Base-by-base conservation (phyloP, 306 rosid species). In the Cucumis melo region DNA sequence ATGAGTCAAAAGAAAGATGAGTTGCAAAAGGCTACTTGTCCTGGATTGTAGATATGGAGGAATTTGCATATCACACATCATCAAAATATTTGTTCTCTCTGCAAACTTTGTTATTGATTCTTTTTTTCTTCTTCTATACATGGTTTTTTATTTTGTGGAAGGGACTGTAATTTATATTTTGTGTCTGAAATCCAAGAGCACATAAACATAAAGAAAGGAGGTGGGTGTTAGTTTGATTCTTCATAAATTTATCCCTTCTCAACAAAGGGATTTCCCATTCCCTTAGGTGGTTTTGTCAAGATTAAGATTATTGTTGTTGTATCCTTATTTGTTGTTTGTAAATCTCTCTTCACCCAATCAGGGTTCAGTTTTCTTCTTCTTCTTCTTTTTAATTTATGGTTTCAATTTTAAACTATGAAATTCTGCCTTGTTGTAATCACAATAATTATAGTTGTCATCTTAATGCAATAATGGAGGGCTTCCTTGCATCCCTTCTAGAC, bases 21-120 rank as follows among this genome's bases (percentile, higher is more conserved):
- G 76, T 50, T 72, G 76, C 76, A 60, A 29, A 29, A 74, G 63
- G 78, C 78, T 74, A 36, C 80, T 77, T 77, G 58, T 77, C 74
- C 58, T 48, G 60, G 71, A 29, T 27, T 62, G 70, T 51, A 51
- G 63, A 51, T 51, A 78, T 27, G 66, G 75, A 60, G 72, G 67
- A 27, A 61, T 36, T 53, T 12, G 59, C 75, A 70, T 14, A 77
- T 65, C 80, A 48, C 74, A 55, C 63, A 64, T 65, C 53, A 65
- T 64, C 55, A 54, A 64, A 46, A 63, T 64, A 77, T 65, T 64
- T 77, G 80, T 75, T 66, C 53, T 66, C 53, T 75, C 34, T 36
- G 70, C 55, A 76, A 59, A 63, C 57, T 24, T 65, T 36, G 50
- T 41, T 39, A 65, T 78, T 66, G 66, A 78, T 78, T 78, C 66